phyloP scores from a whole-genome alignment of 768 basidiomycete species.

The Boletus fagicola region DNA sequence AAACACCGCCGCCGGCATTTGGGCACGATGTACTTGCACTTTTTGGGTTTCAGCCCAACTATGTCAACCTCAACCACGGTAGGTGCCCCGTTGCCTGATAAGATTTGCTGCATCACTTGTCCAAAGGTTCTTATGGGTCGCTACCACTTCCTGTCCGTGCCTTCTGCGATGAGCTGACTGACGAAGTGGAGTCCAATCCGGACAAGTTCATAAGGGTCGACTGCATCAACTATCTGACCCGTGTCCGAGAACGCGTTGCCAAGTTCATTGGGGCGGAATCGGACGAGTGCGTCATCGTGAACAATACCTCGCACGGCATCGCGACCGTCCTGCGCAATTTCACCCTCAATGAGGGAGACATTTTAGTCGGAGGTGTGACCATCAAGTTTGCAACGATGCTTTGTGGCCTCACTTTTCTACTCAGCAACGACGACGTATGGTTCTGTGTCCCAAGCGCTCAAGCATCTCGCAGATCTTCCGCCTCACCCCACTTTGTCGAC shows the following conservation, averaged over 20 bases:
- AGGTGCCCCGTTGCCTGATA: background rate
- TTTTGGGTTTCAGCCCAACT: constrained; percentile 56
- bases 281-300: constrained; percentile 55
- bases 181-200: constrained; percentile 50
- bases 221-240: constrained; percentile 34
- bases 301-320: constrained; percentile 38
- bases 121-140: constrained; percentile 59
- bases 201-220: constrained; percentile 52
- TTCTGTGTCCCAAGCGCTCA: constrained; percentile 50
- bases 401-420: background rate
- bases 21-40: constrained; percentile 55
- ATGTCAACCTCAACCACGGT: constrained; percentile 69
- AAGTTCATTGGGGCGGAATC: constrained; percentile 47
- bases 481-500: constrained; percentile 51
- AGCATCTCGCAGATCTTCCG: constrained; percentile 52
- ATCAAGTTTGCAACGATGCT: background rate
- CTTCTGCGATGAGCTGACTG: constrained; percentile 41
- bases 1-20: constrained; percentile 42
- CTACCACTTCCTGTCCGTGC: constrained; percentile 51
- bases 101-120: background rate
- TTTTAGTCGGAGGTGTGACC: constrained; percentile 48
- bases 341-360: constrained; percentile 50
- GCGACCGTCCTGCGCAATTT: constrained; percentile 69
- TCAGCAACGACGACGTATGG: constrained; percentile 58
- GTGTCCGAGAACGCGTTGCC: constrained; percentile 47